These are phyloP conservation scores for Lactarius tabidus DNA, from an alignment of 768 basidiomycete species.

Conservation along the genomic window DNA sequence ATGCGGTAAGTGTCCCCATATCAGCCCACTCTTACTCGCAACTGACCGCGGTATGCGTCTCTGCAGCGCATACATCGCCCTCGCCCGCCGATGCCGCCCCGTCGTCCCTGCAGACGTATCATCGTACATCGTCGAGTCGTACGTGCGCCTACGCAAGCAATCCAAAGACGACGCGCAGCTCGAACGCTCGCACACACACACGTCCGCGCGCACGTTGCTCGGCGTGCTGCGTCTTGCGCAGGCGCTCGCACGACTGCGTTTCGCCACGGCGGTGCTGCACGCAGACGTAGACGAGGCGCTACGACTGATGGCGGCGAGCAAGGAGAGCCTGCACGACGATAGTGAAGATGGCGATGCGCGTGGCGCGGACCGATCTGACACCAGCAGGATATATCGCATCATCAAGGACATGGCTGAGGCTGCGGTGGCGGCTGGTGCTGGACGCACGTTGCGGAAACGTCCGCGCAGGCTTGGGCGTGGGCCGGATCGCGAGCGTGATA, in stretches of 20 bases:
- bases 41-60: no score
- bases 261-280: constrained; percentile 72
- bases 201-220: constrained; percentile 92
- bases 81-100: constrained; percentile 83
- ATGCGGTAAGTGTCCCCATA: constrained; percentile 62
- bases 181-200: constrained; percentile 89
- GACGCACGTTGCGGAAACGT: constrained; percentile 45
- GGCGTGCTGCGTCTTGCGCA: constrained; percentile 93
- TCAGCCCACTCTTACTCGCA: background rate
- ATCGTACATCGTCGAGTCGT: constrained; percentile 90
- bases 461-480: constrained; percentile 51
- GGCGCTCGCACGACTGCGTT: constrained; percentile 88
- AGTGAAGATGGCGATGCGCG: constrained; percentile 53
- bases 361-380: constrained; percentile 71
- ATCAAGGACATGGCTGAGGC: constrained; percentile 77
- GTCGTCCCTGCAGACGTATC: constrained; percentile 87
- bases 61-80: constrained; percentile 87
- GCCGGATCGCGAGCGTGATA: constrained; percentile 64
- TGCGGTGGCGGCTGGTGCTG: constrained; percentile 35
- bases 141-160: constrained; percentile 90
- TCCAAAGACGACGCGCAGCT: constrained; percentile 87
- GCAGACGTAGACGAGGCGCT: constrained; percentile 95
- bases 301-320: constrained; percentile 94
- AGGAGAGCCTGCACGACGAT: constrained; percentile 84
- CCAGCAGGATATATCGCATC: constrained; percentile 84